Evolutionary conservation across 2,329 filamentous ascomycete species (phyloP), one percentile per base, ranked within the genome.

Genomic region (Trichoderma guizhouense): DNA sequence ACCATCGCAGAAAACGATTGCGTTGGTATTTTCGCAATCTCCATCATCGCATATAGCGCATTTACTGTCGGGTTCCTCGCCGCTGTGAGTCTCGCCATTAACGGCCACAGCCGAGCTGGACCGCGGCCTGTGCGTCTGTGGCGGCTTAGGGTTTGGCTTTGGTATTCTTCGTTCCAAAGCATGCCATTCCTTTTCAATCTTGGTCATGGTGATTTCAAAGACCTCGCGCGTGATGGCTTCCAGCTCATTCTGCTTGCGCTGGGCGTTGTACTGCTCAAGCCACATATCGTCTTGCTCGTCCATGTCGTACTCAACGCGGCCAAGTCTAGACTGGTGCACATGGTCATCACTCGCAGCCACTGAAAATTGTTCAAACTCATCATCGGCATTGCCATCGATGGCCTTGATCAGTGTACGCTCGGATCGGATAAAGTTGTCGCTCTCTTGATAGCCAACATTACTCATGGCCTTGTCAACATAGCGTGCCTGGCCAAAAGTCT

Each of bases 1-100:
- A 3, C 96, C 96, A 79, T 99, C 96, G 80, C 96, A 99, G 79
- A 99, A 99, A 26, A 99, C 96, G 78, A 99, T 99, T 1, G 96
- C 96, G 79, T 99, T 99, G 26, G 96, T 97, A 81, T 99, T 99
- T 83, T 99, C 96, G 79, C 96, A 99, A 79, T 99, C 96, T n/a
- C 96, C 96, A 78, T 99, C 96, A 79, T 99, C 96, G 80, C 96
- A 99, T 72, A 99, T 97, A 26, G 94, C 95, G 79, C 96, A 99
- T 81, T 97, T 98, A 76, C 92, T 97, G 81, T 99, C 96, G 76
- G 96, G 95, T 81, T 98, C 95, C 82, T 98, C 96, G 24, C 94
- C 94, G 5, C 76, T 77, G 74, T 92, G 90, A 58, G 93, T 91
- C 83, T 98, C 96, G 70, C 96, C 95, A 81, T 98, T 98, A 21